Evolutionary conservation across 75 land plant genomes (phyloP), one percentile per base, ranked within the genome.

Genomic region (Pinus tabuliformis): DNA sequence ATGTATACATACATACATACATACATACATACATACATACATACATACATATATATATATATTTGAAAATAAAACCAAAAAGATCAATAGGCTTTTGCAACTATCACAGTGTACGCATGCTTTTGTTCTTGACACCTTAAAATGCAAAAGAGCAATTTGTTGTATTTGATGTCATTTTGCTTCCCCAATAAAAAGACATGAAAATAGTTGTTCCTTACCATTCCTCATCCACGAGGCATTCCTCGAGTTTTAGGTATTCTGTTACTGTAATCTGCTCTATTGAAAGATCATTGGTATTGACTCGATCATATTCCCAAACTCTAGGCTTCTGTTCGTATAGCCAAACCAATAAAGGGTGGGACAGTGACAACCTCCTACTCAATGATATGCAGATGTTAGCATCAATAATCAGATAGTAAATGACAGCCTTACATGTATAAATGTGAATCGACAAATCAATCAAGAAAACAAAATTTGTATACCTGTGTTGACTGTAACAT

Each of bases 301-400:
- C 90, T 83, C 87, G 85, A 22, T 89, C 86, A 81, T 77, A 89
- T 59, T 96, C 95, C 97, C 98, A 92, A 14, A 85, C 73, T 13
- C 99, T 97, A 49, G 99, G 99, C 57, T 78, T 79, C n/a, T 1
- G 91, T 88, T 45, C 99, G 86, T 7, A 96, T 80, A 1, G 97
- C 97, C 58, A 96, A 78, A 11, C 86, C 95, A 63, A 96, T 90
- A 82, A 81, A 78, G 12, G 99, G 99, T 1, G 98, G 91, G 71
- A 92, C 81, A 30, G 89, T 91, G 12, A 87, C 89, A 7, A 95
- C 99, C 80, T 96, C 99, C 99, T 96, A 85, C 62, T 66, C 73
- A 60, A 39, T 20, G n/a, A 76, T 73, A 12, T 18, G 7, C 70
- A 64, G 14, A 87, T 86, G 88, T 45, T 45, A 45, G 49, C 49